Conservation (phyloP, 2,329 filamentous ascomycete species). For the Curvularia verruculosa region DNA sequence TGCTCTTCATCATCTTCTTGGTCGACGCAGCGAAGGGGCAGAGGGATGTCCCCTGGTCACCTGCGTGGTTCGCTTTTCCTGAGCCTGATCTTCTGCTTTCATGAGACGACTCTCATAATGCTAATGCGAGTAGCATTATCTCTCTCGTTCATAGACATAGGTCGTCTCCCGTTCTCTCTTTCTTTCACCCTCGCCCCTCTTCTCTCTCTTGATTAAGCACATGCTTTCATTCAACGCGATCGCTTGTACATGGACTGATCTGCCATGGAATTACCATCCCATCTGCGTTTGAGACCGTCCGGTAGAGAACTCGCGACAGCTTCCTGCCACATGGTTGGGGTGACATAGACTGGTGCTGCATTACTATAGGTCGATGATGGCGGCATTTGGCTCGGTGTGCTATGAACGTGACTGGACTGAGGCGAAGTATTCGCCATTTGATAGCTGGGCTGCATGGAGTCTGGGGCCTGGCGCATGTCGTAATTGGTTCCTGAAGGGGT, state of each 20-base stretch:
- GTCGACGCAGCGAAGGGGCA: background rate
- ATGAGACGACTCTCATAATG: conserved; percentile 1
- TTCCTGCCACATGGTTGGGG: conserved; percentile 60
- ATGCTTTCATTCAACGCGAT: conserved; percentile 36
- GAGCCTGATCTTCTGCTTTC: background rate
- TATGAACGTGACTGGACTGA: conserved; percentile 40
- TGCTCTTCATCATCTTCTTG: background rate
- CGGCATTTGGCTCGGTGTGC: conserved; percentile 39
- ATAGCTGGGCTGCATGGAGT: conserved; percentile 41
- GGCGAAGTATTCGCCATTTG: conserved; percentile 47
- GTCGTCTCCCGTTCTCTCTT: background rate
- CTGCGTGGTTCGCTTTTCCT: conserved; percentile 3
- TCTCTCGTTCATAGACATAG: background rate
- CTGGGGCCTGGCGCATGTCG: conserved; percentile 46
- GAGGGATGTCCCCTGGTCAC: background rate
- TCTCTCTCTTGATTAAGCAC: background rate
- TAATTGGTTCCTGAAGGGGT: conserved; percentile 49
- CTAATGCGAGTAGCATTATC: background rate
- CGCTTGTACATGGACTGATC: conserved; percentile 50
- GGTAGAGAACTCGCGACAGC: conserved; percentile 53
- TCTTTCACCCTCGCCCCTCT: background rate
- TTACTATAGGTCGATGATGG: conserved; percentile 44
- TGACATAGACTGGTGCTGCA: conserved; percentile 48
- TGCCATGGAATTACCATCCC: conserved; percentile 50
- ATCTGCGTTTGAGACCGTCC: conserved; percentile 53